Evolutionary conservation across 352 stramenopile species (phyloP).

Genomic region (Globisporangium emineosum): DNA sequence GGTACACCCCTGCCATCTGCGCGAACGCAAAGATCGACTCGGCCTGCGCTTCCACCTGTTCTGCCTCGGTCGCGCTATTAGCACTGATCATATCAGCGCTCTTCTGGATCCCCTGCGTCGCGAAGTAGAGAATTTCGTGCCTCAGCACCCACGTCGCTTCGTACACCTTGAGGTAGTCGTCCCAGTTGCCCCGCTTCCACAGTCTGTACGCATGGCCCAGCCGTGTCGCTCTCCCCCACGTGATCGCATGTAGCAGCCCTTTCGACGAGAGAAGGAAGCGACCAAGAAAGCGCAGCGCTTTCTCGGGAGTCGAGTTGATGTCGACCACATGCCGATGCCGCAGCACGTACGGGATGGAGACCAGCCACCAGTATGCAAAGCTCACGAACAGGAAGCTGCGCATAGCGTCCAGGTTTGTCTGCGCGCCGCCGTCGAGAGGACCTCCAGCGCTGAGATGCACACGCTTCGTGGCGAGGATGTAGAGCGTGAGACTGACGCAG

Average conservation of each 20-base stretch:
- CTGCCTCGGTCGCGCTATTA: constrained; percentile 2
- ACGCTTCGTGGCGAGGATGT: constrained; percentile 68
- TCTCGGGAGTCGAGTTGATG: constrained; percentile 53
- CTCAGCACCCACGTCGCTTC: constrained; percentile 82
- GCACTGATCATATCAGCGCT: constrained; percentile 8
- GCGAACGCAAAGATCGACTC: constrained; percentile 70
- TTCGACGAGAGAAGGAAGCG: constrained; percentile 65
- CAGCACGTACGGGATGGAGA: constrained; percentile 69
- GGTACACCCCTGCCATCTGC: constrained; percentile 59
- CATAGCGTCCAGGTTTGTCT: constrained; percentile 79
- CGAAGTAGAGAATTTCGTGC: constrained; percentile 82
- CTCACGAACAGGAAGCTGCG: constrained; percentile 72
- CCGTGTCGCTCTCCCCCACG: constrained; percentile 68
- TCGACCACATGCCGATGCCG: constrained; percentile 50
- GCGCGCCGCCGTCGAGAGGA: constrained; percentile 34
- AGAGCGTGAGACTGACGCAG: constrained; percentile 67
- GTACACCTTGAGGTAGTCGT: constrained; percentile 85
- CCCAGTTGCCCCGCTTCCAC: constrained; percentile 79
- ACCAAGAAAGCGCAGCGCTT: constrained; percentile 61
- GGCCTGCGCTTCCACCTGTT: constrained; percentile 12
- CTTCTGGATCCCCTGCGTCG: constrained; percentile 76
- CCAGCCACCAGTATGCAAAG: constrained; percentile 64
- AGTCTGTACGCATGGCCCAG: constrained; percentile 62
- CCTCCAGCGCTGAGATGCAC: constrained; percentile 54
- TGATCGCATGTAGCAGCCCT: constrained; percentile 56